A percentile compares a stretch with the other conserved stretches of the same genome.
These are phyloP conservation scores for Diplogelasinospora grovesii DNA, from an alignment of 495 filamentous ascomycete genomes.

Conservation along the genomic window DNA sequence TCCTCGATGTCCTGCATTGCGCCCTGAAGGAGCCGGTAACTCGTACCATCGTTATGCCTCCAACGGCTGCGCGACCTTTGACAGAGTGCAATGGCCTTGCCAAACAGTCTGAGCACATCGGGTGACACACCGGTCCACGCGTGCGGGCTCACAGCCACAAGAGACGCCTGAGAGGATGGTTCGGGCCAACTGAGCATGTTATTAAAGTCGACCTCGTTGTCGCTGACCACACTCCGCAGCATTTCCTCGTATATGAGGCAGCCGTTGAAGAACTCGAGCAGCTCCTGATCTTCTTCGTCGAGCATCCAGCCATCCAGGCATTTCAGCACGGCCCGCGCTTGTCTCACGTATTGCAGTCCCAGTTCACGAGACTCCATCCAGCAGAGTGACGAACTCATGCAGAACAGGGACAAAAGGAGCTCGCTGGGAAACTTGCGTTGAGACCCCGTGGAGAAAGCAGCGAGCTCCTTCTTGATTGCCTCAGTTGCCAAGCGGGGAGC, in stretches of 20 bases:
- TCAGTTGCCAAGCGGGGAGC: constrained; percentile 20
- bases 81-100: constrained; percentile 27
- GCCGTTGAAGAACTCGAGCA: constrained; percentile 28
- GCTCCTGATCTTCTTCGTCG: constrained; percentile 10
- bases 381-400: constrained; percentile 32
- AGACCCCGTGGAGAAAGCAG: constrained; percentile 11
- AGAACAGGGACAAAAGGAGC: constrained; percentile 25
- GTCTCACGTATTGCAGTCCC: constrained; percentile 21
- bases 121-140: constrained; percentile 25
- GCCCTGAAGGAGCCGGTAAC: constrained; percentile 20
- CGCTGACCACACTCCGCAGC: constrained; percentile 30
- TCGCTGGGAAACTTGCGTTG: constrained; percentile 20
- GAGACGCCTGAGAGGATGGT: constrained; percentile 6
- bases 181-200: constrained; percentile 32
- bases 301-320: constrained; percentile 14
- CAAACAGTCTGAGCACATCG: constrained; percentile 23
- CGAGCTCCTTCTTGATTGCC: constrained; percentile 23
- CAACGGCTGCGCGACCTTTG: constrained; percentile 26
- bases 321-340: constrained; percentile 21
- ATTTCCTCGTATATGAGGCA: constrained; percentile 31
- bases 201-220: constrained; percentile 23
- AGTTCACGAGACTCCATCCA: constrained; percentile 29
- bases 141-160: constrained; percentile 13
- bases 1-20: constrained; percentile 27
- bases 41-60: constrained; percentile 24